These are phyloP conservation scores for Ophiocordyceps camponoti-saundersi DNA, from an alignment of 2,329 filamentous ascomycete genomes.

Conservation along the genomic window DNA sequence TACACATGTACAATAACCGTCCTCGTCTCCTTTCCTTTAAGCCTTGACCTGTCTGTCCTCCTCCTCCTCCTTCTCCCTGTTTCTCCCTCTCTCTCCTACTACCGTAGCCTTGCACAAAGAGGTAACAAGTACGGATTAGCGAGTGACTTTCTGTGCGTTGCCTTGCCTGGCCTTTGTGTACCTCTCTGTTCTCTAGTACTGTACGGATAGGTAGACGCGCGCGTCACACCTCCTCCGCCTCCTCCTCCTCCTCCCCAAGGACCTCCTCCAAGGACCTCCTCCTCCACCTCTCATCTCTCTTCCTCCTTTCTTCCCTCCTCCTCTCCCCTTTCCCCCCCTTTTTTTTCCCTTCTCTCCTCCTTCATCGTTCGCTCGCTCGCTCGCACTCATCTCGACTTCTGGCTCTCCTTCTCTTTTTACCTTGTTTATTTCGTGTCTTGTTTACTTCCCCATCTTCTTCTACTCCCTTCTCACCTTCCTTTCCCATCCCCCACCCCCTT, in stretches of 20 bases:
- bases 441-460: background rate
- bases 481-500: background rate
- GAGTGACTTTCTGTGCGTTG: too few species aligned
- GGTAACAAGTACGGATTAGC: too few species aligned
- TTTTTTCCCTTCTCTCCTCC: background rate
- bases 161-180: too few species aligned
- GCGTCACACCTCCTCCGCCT: background rate
- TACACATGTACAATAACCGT: background rate
- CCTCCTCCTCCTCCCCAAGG: background rate
- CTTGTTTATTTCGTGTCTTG: background rate
- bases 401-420: background rate
- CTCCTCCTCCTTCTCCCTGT: too few species aligned
- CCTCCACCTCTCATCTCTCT: background rate
- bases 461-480: background rate
- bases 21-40: background rate
- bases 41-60: too few species aligned
- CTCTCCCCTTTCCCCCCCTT: background rate
- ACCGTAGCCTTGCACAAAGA: too few species aligned
- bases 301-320: background rate
- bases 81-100: too few species aligned
- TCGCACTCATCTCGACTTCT: too few species aligned
- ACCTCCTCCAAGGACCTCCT: background rate
- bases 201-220: too few species aligned
- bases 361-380: background rate
- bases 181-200: too few species aligned